Percentiles rank a stretch among this genome's conserved stretches.
Evolutionary conservation across 2,329 filamentous ascomycete genomes (phyloP).

Genomic region (Cephalotrichum gorgonifer): DNA sequence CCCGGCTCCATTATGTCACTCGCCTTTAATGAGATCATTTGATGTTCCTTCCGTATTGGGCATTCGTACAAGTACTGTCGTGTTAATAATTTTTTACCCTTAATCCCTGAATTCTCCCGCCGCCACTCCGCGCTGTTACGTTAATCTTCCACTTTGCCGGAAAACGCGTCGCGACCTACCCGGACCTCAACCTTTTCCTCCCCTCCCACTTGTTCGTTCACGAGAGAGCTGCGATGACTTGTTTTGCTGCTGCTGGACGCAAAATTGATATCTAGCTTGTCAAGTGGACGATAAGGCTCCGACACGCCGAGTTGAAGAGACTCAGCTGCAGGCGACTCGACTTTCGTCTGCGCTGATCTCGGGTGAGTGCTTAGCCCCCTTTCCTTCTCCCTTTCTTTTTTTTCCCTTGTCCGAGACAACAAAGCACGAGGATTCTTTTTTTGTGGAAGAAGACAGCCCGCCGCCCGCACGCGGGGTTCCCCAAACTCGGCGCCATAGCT

Average conservation of each 20-base stretch:
- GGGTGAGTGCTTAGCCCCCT: conserved; percentile 27
- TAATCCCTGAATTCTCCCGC: conserved; percentile 2
- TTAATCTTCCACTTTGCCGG: conserved; percentile 5
- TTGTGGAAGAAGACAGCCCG: conserved; percentile 15
- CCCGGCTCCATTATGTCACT: not conserved
- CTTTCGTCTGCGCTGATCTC: conserved; percentile 55
- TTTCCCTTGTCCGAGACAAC: conserved; percentile 1
- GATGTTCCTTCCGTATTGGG: not conserved
- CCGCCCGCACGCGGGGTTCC: conserved; percentile 10
- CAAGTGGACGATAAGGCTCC: not conserved
- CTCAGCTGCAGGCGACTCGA: conserved; percentile 48
- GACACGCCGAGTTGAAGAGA: conserved; percentile 24
- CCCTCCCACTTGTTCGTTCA: not conserved
- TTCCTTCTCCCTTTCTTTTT: conserved; percentile 13
- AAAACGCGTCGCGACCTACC: conserved; percentile 6
- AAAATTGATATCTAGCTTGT: not conserved
- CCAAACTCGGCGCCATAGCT: not conserved
- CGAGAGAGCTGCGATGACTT: not conserved
- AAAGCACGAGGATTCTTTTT: too few relatives aligned
- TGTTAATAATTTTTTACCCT: conserved; percentile 1
- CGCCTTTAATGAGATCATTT: conserved; percentile 2
- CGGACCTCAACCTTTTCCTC: not conserved
- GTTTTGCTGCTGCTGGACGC: conserved; percentile 6
- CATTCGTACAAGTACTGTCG: not conserved
- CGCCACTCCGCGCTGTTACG: not conserved